These are phyloP conservation scores for Tolypocladium inflatum DNA, from an alignment of 2,329 filamentous ascomycete genomes.

Conservation along the genomic window DNA sequence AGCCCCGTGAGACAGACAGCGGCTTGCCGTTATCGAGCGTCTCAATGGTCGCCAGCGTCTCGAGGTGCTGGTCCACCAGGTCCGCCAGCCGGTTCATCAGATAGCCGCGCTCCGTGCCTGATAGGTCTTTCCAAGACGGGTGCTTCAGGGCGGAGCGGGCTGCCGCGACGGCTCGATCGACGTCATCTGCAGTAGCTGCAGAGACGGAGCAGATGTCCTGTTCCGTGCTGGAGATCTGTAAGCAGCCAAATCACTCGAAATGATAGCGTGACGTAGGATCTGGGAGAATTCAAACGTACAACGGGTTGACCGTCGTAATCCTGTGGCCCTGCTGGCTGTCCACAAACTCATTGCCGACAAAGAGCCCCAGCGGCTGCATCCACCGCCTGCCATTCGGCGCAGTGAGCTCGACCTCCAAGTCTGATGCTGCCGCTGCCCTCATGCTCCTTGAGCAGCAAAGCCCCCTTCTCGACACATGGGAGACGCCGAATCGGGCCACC, in stretches of 20 bases:
- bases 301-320: constrained; percentile 51
- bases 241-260: not conserved
- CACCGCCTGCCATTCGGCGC: not conserved
- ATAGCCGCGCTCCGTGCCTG: constrained; percentile 55
- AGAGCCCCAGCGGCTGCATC: constrained; percentile 56
- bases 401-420: not conserved
- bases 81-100: constrained; percentile 64
- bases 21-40: constrained; percentile 74
- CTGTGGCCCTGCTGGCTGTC: constrained; percentile 44
- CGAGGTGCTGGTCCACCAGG: constrained; percentile 55
- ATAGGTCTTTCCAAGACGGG: constrained; percentile 58
- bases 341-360: constrained; percentile 71
- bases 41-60: constrained; percentile 44
- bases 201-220: constrained; percentile 21
- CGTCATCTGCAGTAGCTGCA: constrained; percentile 17
- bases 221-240: constrained; percentile 11
- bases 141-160: constrained; percentile 61
- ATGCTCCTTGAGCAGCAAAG: not conserved
- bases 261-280: not conserved
- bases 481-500: not conserved
- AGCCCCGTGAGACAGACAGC: constrained; percentile 52
- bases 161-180: constrained; percentile 21
- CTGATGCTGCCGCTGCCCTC: not conserved
- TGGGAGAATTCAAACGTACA: constrained; percentile 11
- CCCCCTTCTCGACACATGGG: too few relatives aligned